Percentiles rank a stretch among this genome's conserved stretches.
These are phyloP conservation scores for Pilobolus umbonatus DNA, from an alignment of 192 early-diverging fungal genomes.

Conservation along the genomic window DNA sequence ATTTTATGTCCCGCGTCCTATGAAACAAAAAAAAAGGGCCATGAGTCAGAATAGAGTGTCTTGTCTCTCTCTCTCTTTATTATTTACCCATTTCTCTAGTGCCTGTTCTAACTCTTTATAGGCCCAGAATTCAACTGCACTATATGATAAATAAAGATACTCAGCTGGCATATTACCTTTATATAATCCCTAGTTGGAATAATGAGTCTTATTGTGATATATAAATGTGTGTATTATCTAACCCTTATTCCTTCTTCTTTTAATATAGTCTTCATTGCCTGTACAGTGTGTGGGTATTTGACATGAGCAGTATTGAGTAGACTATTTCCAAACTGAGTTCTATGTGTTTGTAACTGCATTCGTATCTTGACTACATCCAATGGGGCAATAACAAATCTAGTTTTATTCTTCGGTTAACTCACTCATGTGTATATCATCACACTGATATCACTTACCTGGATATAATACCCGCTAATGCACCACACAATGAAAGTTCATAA, in stretches of 20 bases:
- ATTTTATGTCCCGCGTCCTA: constrained; percentile 13
- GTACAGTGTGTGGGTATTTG: constrained; percentile 62
- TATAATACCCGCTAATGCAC: constrained; percentile 49
- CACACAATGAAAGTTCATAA: constrained; percentile 42
- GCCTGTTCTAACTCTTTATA: constrained; percentile 56
- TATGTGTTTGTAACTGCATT: constrained; percentile 49
- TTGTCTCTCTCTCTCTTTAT: too few relatives aligned
- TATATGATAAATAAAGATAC: constrained; percentile 89
- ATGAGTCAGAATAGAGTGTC: not conserved
- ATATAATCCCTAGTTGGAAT: constrained; percentile 76
- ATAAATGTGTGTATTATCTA: constrained; percentile 16
- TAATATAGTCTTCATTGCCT: constrained; percentile 65
- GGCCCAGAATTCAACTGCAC: constrained; percentile 78
- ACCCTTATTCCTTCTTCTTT: constrained; percentile 78
- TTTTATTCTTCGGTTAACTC: too few relatives aligned
- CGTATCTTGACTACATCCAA: constrained; percentile 94
- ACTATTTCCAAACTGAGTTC: constrained; percentile 5
- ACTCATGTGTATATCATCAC: not conserved
- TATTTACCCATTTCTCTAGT: constrained; percentile 29
- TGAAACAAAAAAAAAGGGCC: not conserved
- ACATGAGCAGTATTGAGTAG: not conserved
- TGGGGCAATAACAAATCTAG: constrained; percentile 82
- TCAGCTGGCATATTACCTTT: constrained; percentile 94
- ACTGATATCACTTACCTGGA: constrained; percentile 20
- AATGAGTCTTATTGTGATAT: not conserved